Evolutionary conservation across 1,284 basidiomycete species (phyloP).

Genomic region (Volvariella volvacea): DNA sequence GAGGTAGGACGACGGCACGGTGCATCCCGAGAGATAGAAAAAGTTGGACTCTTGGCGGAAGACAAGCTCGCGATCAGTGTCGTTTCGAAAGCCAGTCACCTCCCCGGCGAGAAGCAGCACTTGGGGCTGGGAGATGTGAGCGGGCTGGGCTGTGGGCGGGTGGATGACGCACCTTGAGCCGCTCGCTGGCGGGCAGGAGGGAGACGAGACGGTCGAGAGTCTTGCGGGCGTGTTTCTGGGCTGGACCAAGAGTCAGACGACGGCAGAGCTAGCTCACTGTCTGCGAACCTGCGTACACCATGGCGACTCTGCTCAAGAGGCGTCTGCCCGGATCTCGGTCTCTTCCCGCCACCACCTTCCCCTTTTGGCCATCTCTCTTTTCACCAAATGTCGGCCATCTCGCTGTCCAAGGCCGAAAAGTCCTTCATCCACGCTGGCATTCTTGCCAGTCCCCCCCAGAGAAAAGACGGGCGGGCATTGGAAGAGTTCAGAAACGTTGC

Average conservation of each 20-base stretch:
- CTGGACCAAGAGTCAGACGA: conserved; percentile 15
- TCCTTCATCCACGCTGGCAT: conserved; percentile 66
- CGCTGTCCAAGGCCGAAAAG: conserved; percentile 68
- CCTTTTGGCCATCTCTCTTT: background rate
- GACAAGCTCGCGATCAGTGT: conserved; percentile 81
- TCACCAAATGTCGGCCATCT: conserved; percentile 20
- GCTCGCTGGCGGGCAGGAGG: conserved; percentile 40
- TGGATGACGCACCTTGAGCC: conserved; percentile 37
- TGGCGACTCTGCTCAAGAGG: conserved; percentile 10
- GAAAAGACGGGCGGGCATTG: conserved; percentile 61
- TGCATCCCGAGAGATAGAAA: conserved; percentile 78
- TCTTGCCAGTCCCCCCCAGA: conserved; percentile 44
- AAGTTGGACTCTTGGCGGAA: conserved; percentile 85
- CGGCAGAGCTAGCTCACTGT: conserved; percentile 1
- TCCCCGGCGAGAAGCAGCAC: conserved; percentile 56
- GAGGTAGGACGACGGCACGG: conserved; percentile 63
- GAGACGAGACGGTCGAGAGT: conserved; percentile 43
- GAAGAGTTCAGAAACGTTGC: conserved; percentile 58
- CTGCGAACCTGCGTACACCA: conserved; percentile 30
- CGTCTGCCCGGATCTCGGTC: background rate
- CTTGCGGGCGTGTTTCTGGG: conserved; percentile 40
- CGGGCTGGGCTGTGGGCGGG: background rate
- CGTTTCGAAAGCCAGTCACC: conserved; percentile 63
- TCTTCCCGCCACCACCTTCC: background rate
- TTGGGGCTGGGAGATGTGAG: conserved; percentile 40